Conservation (phyloP, 140 eudicot genomes). For the Stevia rebaudiana region DNA sequence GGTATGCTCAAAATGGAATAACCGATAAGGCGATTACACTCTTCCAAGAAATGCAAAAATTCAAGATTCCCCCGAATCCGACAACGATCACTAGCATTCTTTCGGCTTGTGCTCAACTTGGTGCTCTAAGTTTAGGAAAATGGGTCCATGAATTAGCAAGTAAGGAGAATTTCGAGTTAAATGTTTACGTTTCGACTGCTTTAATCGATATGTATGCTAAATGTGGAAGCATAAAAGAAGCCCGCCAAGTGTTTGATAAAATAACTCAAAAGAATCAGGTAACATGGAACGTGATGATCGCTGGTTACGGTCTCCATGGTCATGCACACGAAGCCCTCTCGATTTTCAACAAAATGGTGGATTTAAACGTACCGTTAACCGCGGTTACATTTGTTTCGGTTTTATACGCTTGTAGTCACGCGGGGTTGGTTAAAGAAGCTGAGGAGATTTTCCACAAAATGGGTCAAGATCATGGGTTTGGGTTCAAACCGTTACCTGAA, state of each 20-base stretch:
- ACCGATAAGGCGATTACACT: conserved; percentile 74
- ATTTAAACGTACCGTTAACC: conserved; percentile 41
- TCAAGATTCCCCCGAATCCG: conserved; percentile 64
- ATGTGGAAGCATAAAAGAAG: conserved; percentile 82
- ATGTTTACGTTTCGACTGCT: conserved; percentile 70
- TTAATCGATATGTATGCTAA: conserved; percentile 92
- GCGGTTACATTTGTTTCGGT: conserved; percentile 62
- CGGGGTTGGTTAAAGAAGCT: conserved; percentile 77
- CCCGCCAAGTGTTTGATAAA: conserved; percentile 52
- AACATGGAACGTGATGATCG: conserved; percentile 90
- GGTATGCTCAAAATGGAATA: conserved; percentile 83
- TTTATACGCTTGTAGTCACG: conserved; percentile 88
- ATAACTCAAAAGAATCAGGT: conserved; percentile 64
- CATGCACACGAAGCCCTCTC: conserved; percentile 62
- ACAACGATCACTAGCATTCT: conserved; percentile 80
- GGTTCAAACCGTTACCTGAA: conserved; percentile 59
- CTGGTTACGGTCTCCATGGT: conserved; percentile 94
- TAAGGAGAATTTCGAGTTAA: conserved; percentile 42
- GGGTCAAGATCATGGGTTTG: conserved; percentile 56
- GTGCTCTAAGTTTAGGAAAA: conserved; percentile 75
- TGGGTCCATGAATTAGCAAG: conserved; percentile 83
- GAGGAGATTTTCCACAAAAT: conserved; percentile 59
- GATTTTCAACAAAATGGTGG: conserved; percentile 53
- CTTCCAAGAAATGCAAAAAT: conserved; percentile 65
- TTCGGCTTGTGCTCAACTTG: conserved; percentile 92